Base-by-base conservation (phyloP, 2,329 filamentous ascomycete genomes). In the Plenodomus tracheiphilus region DNA sequence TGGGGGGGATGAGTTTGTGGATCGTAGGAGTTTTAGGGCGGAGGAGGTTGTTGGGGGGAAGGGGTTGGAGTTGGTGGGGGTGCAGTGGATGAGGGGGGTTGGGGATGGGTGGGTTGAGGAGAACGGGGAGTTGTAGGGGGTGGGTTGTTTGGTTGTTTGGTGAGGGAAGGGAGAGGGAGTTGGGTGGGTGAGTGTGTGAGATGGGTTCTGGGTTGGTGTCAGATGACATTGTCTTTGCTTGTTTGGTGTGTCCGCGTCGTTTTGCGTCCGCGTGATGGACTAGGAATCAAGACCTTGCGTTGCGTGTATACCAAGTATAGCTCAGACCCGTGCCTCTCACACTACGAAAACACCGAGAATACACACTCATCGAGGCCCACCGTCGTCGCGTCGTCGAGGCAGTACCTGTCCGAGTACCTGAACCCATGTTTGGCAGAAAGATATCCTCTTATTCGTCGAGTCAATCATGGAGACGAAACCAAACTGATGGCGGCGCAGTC, bases 81-180 rank as follows among this genome's bases (percentile, higher is more conserved):
- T 69, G 41, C 66, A 69, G 53, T 72, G 67, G 67, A 70, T 72
- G 67, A 60, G 49, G 51, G 68, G 68, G n/a, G 69, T 65, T 7
- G 69, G 69, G 10, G 67, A 72, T 61, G 68, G 69, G 10, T 72
- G 69, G 69, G 62, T 58, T 22, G 54, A 44, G 15, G 43, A 25
- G 16, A 58, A 59, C 30, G 49, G 49, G 28, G 58, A 56, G 48
- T 13, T 57, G 6, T 64, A 39, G 38, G 19, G n/a, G n/a, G n/a
- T n/a, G n/a, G n/a, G n/a, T n/a, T n/a, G n/a, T n/a, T n/a, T n/a
- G n/a, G n/a, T n/a, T n/a, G n/a, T n/a, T n/a, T n/a, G n/a, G n/a
- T n/a, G 36, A 15, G 34, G 34, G 34, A 5, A 5, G 17, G 5
- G 15, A 15, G 6, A 15, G 34, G 15, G 22, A 10, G 22, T 5